phyloP scores from a whole-genome alignment of 106 monocot species.

The Apostasia ramifera region DNA sequence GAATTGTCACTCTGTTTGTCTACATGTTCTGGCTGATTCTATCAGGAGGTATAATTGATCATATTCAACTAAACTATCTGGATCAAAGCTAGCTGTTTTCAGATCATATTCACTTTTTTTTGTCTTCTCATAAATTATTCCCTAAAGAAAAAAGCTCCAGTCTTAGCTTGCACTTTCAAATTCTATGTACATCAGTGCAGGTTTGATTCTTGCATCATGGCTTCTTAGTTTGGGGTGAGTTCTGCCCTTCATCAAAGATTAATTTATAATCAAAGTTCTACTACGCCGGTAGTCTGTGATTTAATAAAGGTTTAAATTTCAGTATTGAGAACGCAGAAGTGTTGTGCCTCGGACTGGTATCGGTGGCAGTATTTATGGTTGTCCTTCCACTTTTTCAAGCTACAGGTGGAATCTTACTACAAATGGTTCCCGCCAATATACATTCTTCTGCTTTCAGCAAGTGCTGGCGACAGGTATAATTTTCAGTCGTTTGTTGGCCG shows the following conservation, averaged over 20 bases:
- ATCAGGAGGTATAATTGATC: too few relatives aligned
- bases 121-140: too few relatives aligned
- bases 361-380: conserved; percentile 65
- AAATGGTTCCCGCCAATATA: conserved; percentile 3
- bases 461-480: conserved; percentile 71
- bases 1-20: too few relatives aligned
- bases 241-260: neutral
- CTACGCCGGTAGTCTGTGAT: too few relatives aligned
- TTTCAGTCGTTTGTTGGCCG: too few relatives aligned
- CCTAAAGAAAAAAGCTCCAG: too few relatives aligned
- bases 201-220: conserved; percentile 94
- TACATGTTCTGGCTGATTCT: too few relatives aligned
- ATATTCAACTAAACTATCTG: too few relatives aligned
- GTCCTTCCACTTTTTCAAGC: conserved; percentile 76
- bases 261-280: too few relatives aligned
- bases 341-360: conserved; percentile 78
- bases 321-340: conserved; percentile 96
- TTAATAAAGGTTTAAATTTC: neutral
- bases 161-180: neutral
- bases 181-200: conserved; percentile 63
- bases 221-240: conserved; percentile 78
- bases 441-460: conserved; percentile 66
- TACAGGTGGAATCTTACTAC: conserved; percentile 62
- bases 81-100: too few relatives aligned
- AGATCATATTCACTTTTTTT: too few relatives aligned